Conservation (phyloP, 192 early-diverging fungal genomes). For the Backusella luteola region DNA sequence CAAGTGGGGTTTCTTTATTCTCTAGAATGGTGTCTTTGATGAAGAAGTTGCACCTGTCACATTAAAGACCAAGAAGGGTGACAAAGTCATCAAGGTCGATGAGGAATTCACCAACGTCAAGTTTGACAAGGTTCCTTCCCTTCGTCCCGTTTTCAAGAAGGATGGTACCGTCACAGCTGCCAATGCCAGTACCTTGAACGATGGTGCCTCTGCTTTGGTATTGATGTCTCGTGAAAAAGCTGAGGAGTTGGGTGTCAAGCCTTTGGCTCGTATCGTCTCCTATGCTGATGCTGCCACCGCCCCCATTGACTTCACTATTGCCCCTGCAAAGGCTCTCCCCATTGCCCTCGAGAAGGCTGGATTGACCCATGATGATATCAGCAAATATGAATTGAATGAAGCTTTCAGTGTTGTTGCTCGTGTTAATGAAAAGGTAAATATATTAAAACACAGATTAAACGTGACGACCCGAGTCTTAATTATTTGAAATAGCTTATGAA, state of each 20-base stretch:
- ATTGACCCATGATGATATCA: constrained; percentile 79
- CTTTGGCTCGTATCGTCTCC: constrained; percentile 83
- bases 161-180: constrained; percentile 93
- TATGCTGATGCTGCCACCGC: constrained; percentile 89
- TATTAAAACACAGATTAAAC: background rate
- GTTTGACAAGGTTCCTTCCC: constrained; percentile 80
- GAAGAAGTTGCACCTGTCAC: constrained; percentile 84
- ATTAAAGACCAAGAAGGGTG: constrained; percentile 82
- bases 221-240: constrained; percentile 79
- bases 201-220: constrained; percentile 92
- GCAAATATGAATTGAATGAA: constrained; percentile 96
- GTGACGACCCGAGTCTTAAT: no score
- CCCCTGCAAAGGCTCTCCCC: constrained; percentile 89
- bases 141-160: constrained; percentile 85
- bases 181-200: constrained; percentile 93
- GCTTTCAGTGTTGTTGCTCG: constrained; percentile 92
- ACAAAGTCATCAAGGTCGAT: constrained; percentile 74
- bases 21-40: constrained; percentile 66
- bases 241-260: constrained; percentile 73
- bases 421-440: constrained; percentile 78
- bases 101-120: constrained; percentile 95
- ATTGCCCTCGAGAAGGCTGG: constrained; percentile 89
- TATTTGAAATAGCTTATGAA: constrained; percentile 53
- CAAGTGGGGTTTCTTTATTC: background rate
- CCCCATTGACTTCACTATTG: constrained; percentile 95